phyloP scores from a whole-genome alignment of 305 asterid species.

The Fraxinus sp. region DNA sequence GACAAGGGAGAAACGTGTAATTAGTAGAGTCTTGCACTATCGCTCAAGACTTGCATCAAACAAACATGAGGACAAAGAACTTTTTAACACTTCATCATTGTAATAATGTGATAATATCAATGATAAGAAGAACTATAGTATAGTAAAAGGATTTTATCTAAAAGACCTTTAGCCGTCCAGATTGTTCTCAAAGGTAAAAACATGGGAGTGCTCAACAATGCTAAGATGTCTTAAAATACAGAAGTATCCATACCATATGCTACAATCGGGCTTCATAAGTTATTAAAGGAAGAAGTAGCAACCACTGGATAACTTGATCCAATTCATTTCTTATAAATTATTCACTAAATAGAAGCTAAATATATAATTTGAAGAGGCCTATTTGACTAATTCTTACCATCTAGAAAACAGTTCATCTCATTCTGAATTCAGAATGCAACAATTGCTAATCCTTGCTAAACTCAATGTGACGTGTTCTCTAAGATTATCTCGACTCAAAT shows the following conservation, averaged over 20 bases:
- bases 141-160: not conserved
- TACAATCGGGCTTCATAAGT: not conserved
- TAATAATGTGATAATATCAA: not conserved
- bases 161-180: not conserved
- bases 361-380: not conserved
- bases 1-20: not conserved
- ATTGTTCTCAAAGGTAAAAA: not conserved
- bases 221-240: not conserved
- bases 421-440: not conserved
- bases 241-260: not conserved
- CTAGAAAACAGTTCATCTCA: not conserved
- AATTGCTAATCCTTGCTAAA: not conserved
- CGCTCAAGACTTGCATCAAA: not conserved
- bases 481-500: not conserved
- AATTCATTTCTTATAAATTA: not conserved
- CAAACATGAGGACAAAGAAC: not conserved
- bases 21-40: not conserved
- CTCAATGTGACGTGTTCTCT: not conserved
- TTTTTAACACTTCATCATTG: not conserved
- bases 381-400: not conserved
- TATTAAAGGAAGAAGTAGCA: not conserved
- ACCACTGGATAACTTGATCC: not conserved
- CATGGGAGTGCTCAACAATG: not conserved
- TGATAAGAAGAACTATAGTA: not conserved
- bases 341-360: not conserved